These are phyloP conservation scores for Fraxinus floribunda DNA, from an alignment of 305 asterid genomes.

Conservation along the genomic window DNA sequence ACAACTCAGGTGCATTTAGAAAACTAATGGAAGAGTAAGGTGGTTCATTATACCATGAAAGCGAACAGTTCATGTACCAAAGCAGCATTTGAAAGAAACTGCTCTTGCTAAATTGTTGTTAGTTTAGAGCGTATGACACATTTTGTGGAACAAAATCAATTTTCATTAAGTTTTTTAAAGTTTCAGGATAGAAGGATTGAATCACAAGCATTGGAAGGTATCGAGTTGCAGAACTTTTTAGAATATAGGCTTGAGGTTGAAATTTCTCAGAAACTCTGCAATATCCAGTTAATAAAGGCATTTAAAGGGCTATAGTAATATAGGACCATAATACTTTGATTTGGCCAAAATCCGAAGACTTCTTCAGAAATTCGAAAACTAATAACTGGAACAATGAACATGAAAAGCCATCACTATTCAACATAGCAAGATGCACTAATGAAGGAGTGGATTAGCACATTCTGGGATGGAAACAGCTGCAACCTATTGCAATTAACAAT, in stretches of 20 bases:
- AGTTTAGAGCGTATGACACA: neutral
- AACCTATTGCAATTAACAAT: neutral
- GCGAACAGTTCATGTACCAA: neutral
- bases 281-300: neutral
- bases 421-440: neutral
- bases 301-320: neutral
- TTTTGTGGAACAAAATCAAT: neutral
- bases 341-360: neutral
- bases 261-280: neutral
- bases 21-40: neutral
- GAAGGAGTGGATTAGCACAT: neutral
- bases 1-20: slow-evolving; percentile 1
- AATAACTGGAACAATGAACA: neutral
- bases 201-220: neutral
- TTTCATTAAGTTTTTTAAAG: neutral
- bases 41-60: neutral
- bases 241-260: neutral
- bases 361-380: neutral
- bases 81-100: neutral
- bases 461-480: neutral
- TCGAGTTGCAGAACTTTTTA: neutral
- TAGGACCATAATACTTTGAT: neutral
- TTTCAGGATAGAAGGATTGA: neutral
- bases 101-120: neutral
- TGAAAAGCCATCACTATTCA: neutral